These are phyloP conservation scores for Sistotremastrum suecicum DNA, from an alignment of 768 basidiomycete genomes.

Conservation along the genomic window DNA sequence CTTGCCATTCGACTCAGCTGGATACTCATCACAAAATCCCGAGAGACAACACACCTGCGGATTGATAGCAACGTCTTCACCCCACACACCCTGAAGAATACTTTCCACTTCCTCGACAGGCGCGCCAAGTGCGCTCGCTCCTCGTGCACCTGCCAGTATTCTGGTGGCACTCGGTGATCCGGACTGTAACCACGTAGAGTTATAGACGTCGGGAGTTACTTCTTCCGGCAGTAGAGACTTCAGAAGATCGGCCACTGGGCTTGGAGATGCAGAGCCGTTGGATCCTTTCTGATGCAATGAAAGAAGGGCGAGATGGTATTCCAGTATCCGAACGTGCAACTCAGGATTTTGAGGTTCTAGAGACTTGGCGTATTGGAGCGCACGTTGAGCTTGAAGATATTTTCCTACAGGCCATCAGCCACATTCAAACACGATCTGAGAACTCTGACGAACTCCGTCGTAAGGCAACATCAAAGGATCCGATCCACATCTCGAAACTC, in stretches of 20 bases:
- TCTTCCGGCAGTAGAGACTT: constrained; percentile 36
- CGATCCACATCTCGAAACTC: constrained; percentile 58
- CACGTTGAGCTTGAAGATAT: constrained; percentile 61
- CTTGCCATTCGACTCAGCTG: constrained; percentile 18
- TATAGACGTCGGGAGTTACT: constrained; percentile 49
- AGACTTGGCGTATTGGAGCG: constrained; percentile 41
- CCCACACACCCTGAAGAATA: constrained; percentile 34
- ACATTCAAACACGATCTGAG: background rate
- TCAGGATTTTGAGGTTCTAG: constrained; percentile 46
- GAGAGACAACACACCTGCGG: constrained; percentile 28
- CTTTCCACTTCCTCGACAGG: constrained; percentile 48
- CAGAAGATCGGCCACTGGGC: background rate
- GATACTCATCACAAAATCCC: background rate
- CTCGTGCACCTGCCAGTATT: constrained; percentile 53
- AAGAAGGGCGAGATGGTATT: constrained; percentile 30
- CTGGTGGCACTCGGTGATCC: constrained; percentile 36
- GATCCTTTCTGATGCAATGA: background rate
- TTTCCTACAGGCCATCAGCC: constrained; percentile 21
- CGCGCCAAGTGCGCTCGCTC: constrained; percentile 28
- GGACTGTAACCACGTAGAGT: constrained; percentile 60
- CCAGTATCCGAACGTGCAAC: constrained; percentile 55
- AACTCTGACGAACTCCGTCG: constrained; percentile 50
- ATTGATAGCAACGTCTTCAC: constrained; percentile 27
- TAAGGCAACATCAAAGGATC: constrained; percentile 68
- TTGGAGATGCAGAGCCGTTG: background rate